Conservation (phyloP, 768 basidiomycete species). For the Podaxis sp. region DNA sequence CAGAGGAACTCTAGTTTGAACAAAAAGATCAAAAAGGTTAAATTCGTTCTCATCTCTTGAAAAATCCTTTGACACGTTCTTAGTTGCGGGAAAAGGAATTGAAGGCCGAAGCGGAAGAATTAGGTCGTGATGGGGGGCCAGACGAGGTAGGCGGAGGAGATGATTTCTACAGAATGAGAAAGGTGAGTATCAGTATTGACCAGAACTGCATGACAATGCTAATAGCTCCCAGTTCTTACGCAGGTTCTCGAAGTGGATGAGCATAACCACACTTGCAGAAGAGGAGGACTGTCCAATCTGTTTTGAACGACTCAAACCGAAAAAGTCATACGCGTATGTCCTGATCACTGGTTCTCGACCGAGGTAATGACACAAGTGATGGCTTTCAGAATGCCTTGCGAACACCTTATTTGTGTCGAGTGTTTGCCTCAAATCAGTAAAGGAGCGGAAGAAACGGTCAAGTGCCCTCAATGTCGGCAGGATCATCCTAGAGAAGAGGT, state of each 20-base stretch:
- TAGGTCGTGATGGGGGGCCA: slow-evolving; percentile 26
- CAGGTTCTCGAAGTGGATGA: slow-evolving; percentile 38
- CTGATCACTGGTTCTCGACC: neutral
- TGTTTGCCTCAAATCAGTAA: slow-evolving; percentile 33
- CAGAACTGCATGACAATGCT: neutral
- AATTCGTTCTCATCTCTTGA: neutral
- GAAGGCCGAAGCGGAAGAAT: slow-evolving; percentile 36
- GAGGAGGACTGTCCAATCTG: slow-evolving; percentile 42
- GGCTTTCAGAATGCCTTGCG: slow-evolving; percentile 36
- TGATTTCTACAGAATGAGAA: slow-evolving; percentile 37
- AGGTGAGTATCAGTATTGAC: slow-evolving; percentile 26
- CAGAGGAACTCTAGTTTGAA: slow-evolving; percentile 23
- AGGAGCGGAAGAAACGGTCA: slow-evolving; percentile 29
- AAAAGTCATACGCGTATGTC: slow-evolving; percentile 36
- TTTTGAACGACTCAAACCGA: slow-evolving; percentile 29
- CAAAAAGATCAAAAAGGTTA: slow-evolving; percentile 26
- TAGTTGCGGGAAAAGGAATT: slow-evolving; percentile 31
- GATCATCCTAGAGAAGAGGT: slow-evolving; percentile 29
- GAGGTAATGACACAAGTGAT: neutral
- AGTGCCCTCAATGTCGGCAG: slow-evolving; percentile 39
- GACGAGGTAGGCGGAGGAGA: slow-evolving; percentile 30
- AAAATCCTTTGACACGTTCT: neutral
- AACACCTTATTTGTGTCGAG: slow-evolving; percentile 41
- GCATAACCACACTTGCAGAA: slow-evolving; percentile 33
- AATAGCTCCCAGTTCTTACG: slow-evolving; percentile 35